Evolutionary conservation across 202 grass and related monocot species (phyloP).

Genomic region (Panicum virgatum): DNA sequence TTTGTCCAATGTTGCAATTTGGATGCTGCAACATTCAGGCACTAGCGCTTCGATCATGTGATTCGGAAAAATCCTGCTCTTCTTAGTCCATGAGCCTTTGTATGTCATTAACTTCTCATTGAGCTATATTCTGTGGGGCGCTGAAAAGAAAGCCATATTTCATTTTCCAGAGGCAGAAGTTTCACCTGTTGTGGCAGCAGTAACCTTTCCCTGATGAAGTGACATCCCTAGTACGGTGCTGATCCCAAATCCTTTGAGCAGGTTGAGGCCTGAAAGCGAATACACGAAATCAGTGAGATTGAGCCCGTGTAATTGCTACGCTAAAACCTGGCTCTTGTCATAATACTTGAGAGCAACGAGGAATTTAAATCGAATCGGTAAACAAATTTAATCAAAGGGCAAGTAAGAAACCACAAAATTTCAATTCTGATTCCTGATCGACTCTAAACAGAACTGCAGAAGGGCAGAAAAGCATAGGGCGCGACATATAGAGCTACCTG

Average conservation of each 20-base stretch:
- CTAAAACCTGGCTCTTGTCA: not conserved
- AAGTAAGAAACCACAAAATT: not conserved
- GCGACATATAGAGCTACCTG: slow-evolving; percentile 21
- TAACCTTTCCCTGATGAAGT: slow-evolving; percentile 33
- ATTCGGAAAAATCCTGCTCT: not conserved
- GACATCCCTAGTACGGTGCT: slow-evolving; percentile 38
- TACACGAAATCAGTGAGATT: not conserved
- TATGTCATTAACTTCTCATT: not conserved
- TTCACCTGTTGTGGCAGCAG: slow-evolving; percentile 65
- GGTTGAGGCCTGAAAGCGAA: slow-evolving; percentile 38
- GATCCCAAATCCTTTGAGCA: slow-evolving; percentile 48
- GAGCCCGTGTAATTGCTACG: too few relatives aligned
- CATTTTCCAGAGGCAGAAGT: not conserved
- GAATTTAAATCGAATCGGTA: not conserved
- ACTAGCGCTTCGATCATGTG: not conserved
- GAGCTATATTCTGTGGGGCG: not conserved
- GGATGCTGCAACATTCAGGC: not conserved
- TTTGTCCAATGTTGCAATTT: not conserved
- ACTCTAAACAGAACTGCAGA: not conserved
- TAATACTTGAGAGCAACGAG: not conserved
- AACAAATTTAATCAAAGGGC: not conserved
- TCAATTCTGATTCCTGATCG: not conserved
- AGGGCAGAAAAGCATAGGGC: not conserved
- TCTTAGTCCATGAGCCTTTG: not conserved
- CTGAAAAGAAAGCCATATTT: not conserved